phyloP scores from a whole-genome alignment of 495 filamentous ascomycete genomes.

The Neurospora sp. region DNA sequence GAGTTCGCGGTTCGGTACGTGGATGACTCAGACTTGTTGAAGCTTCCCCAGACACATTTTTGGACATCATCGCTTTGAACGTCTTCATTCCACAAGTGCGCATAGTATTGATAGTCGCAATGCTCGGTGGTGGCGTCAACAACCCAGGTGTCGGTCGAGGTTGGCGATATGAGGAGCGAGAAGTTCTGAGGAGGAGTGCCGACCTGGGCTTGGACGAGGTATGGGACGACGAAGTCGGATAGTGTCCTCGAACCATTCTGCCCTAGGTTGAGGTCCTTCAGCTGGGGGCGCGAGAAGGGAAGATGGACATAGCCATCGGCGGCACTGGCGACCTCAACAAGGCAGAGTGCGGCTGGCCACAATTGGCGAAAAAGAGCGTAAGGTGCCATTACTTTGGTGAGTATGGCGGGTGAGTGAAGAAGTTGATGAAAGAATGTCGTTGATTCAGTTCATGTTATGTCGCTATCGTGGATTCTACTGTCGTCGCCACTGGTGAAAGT shows the following conservation, averaged over 20 bases:
- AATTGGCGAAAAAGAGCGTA: not conserved
- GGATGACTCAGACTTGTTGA: constrained; percentile 49
- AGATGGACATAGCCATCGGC: not conserved
- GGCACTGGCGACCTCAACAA: not conserved
- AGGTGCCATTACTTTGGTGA: not conserved
- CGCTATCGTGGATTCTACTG: not conserved
- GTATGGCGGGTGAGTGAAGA: not conserved
- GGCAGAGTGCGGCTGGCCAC: not conserved
- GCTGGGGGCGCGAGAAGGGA: not conserved
- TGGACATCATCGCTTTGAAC: not conserved
- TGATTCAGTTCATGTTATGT: not conserved
- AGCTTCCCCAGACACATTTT: constrained; percentile 25
- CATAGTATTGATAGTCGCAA: constrained; percentile 29
- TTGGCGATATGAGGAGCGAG: constrained; percentile 52
- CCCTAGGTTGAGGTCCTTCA: not conserved
- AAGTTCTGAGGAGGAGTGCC: constrained; percentile 54
- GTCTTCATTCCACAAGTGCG: constrained; percentile 3
- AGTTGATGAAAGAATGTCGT: not conserved
- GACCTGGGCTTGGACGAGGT: constrained; percentile 49
- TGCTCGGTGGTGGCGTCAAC: constrained; percentile 44
- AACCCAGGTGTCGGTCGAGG: constrained; percentile 66
- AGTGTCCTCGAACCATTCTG: not conserved
- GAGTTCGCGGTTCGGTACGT: constrained; percentile 48
- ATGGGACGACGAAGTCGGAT: constrained; percentile 13
- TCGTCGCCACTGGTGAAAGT: not conserved